Conservation (phyloP, 163 green algal species). For the Scenedesmus sp. region DNA sequence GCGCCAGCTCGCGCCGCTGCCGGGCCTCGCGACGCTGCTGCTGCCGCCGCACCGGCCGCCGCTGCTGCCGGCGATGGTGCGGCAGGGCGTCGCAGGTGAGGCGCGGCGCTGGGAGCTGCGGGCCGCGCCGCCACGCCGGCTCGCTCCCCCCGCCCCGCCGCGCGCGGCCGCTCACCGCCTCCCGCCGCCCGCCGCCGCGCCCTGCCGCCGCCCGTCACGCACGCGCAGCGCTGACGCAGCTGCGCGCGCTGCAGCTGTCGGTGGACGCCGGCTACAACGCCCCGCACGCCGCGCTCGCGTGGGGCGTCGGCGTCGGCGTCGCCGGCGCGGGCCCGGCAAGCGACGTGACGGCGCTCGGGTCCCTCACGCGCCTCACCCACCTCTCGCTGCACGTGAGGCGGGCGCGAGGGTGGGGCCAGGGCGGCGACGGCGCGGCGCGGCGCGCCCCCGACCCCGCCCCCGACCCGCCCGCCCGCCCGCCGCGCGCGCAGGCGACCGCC, state of each 20-base stretch:
- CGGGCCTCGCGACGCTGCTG: neutral
- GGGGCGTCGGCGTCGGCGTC: conserved; percentile 2
- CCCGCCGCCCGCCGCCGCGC: neutral
- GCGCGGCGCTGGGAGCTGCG: neutral
- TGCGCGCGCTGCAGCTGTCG: conserved; percentile 19
- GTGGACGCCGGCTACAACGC: conserved; percentile 21
- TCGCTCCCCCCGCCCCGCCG: neutral
- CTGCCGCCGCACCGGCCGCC: conserved; percentile 10
- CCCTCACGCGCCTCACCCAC: neutral
- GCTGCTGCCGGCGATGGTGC: conserved; percentile 23
- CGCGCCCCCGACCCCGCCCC: too few species aligned
- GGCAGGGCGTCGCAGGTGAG: conserved; percentile 8
- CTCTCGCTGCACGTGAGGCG: neutral
- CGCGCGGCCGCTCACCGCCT: neutral
- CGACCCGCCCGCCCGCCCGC: too few species aligned
- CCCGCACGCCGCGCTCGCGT: neutral
- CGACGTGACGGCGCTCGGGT: neutral
- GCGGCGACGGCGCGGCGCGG: too few species aligned
- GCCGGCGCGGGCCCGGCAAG: neutral
- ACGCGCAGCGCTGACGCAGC: neutral
- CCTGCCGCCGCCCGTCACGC: neutral
- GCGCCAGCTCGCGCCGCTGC: neutral
- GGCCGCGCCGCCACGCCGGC: neutral
- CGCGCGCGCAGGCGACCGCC: too few species aligned
- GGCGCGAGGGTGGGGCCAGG: too few species aligned